Evolutionary conservation across 345 rosid species (phyloP).

Genomic region (Gynandropsis gynandra): DNA sequence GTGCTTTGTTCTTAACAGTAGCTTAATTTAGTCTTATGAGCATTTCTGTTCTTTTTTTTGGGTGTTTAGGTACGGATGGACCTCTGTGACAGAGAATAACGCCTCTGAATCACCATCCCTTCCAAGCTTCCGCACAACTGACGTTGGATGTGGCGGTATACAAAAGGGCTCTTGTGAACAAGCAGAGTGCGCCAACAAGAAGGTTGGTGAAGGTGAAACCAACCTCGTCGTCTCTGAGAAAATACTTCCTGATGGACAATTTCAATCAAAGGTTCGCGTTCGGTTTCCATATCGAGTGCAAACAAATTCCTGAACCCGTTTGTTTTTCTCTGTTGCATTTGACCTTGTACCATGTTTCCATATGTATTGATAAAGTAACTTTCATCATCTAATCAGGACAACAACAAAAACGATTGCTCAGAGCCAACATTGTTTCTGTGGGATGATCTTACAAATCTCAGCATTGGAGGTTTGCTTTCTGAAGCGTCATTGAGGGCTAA

Average conservation of each 20-base stretch:
- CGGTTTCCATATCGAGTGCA: not conserved
- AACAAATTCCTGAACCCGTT: not conserved
- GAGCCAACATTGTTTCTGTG: conserved; percentile 42
- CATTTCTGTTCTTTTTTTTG: conserved; percentile 1
- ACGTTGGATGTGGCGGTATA: conserved; percentile 28
- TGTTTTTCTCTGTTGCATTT: not conserved
- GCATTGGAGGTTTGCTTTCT: conserved; percentile 76
- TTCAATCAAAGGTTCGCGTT: conserved; percentile 34
- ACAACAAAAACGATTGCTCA: conserved; percentile 22
- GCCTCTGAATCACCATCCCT: conserved; percentile 23
- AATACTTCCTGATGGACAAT: conserved; percentile 26
- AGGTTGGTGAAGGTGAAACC: conserved; percentile 21
- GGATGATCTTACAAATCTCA: conserved; percentile 68
- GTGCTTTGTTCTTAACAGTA: too few relatives aligned
- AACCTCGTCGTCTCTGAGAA: conserved; percentile 24
- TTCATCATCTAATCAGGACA: conserved; percentile 35
- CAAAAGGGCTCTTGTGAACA: conserved; percentile 17
- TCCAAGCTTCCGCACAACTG: conserved; percentile 26
- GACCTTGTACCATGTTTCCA: not conserved
- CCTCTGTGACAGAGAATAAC: conserved; percentile 28
- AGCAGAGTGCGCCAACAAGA: conserved; percentile 20
- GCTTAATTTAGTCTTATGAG: conserved; percentile 15
- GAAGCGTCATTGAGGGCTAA: conserved; percentile 70
- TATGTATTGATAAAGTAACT: conserved; percentile 10
- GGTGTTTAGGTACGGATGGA: conserved; percentile 76